Conservation (phyloP, 257 asterid species). For the Phtheirospermum japonicum region DNA sequence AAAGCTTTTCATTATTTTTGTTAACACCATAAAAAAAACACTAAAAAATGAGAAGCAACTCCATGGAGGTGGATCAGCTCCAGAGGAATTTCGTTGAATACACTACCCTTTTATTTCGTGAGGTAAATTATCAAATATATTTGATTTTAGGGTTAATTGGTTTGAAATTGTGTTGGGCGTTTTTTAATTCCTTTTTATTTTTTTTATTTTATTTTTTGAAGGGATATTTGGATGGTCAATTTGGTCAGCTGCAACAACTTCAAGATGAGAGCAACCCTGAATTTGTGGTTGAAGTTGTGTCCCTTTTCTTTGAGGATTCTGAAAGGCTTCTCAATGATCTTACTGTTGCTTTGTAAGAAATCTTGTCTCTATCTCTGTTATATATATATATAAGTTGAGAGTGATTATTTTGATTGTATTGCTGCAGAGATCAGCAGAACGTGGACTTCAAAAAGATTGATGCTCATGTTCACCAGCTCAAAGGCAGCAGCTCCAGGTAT, state of each 20-base stretch:
- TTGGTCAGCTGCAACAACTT: conserved; percentile 67
- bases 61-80: conserved; percentile 63
- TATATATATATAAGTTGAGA: no score
- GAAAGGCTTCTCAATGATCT: conserved; percentile 76
- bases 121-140: conserved; percentile 41
- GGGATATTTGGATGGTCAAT: conserved; percentile 80
- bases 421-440: conserved; percentile 59
- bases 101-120: conserved; percentile 43
- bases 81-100: conserved; percentile 64
- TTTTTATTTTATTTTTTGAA: conserved; percentile 30
- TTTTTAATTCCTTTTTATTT: neutral
- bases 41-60: conserved; percentile 1
- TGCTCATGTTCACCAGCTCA: conserved; percentile 19
- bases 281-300: conserved; percentile 69
- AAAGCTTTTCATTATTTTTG: neutral
- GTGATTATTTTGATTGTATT: conserved; percentile 13
- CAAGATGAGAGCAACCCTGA: conserved; percentile 86
- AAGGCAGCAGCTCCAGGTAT: conserved; percentile 20
- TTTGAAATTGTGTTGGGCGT: neutral
- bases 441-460: conserved; percentile 55
- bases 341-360: conserved; percentile 47
- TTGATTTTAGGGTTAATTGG: no score
- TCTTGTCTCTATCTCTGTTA: neutral
- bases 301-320: conserved; percentile 81
- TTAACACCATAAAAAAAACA: neutral